Evolutionary conservation across 257 asterid species (phyloP), one percentile per base, ranked within the genome.

Genomic region (Solanum piurae): DNA sequence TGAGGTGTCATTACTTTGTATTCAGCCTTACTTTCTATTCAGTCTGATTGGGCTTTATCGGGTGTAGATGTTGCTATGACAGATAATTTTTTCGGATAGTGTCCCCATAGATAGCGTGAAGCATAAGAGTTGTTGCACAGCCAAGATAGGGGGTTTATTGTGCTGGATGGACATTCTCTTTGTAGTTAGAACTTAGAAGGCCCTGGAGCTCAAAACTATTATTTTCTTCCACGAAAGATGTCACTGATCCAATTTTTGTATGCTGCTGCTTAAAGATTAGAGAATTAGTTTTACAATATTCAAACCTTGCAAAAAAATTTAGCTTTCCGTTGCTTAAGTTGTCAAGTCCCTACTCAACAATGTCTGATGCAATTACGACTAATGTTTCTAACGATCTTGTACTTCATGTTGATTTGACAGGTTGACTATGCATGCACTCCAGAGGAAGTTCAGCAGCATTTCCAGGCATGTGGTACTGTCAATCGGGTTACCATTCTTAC

Each of bases 371-470:
- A 42, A 33, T 89, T 36, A 44, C n/a, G 52, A 74, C 18, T 21
- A 55, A 79, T 86, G 84, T 62, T 84, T 86, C 89, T 6, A 94
- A 97, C 83, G 42, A 49, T 69, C 20, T 82, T 20, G 42, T 29
- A 25, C 9, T 46, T 49, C 13, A 4, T 29, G 42, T 46, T 83
- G 86, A 2, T 86, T 9, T 86, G 83, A 20, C 91, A 97, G 99
- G 99, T 97, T 89, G 98, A 95, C 83, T 95, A 95, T 89, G 84
- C 96, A 68, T 95, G 98, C 88, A 95, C 95, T 13, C 98, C 98
- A 1, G 95, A 95, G 92, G 98, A 95, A 89, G 97, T 94, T 80
- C 98, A 95, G 86, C 98, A 92, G 94, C 98, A 95, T 93, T 95
- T 94, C 87, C 96, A 93, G 92, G 89, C 98, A 29, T 93, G 96